Evolutionary conservation across 768 basidiomycete genomes (phyloP), one percentile per base, ranked within the genome.

Genomic region (Boletus tylopilopsis): DNA sequence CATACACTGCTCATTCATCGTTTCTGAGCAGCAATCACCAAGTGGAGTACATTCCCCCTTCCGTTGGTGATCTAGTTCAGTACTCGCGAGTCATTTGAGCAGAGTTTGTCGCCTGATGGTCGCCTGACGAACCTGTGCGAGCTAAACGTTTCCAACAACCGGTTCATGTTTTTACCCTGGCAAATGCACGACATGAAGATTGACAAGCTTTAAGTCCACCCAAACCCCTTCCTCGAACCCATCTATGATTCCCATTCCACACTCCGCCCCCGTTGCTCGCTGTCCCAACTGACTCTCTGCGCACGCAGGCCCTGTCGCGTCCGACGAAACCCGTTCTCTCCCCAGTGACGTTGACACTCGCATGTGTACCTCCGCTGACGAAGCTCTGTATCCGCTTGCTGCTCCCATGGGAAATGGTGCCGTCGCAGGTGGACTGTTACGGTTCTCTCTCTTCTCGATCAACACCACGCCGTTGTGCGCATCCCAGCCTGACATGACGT

Each of bases 171-270:
- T 62, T 64, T 90, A 0, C 87, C 87, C 13, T 75, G 81, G 7
- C 85, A 89, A 60, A 75, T 89, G 61, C 63, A 75, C n/a, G 60
- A 67, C 25, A 80, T 87, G 77, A 71, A 62, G n/a, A 69, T 87
- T 1, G 60, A 60, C 19, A 70, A 61, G 8, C 67, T 88, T 6
- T 54, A 60, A 18, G 59, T 87, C 3, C 63, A 77, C 33, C 82
- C 80, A 0, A 90, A 90, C 54, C 85, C 78, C 0, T 89, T 86
- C 65, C 51, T 79, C 4, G 44, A 41, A 5, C 71, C 70, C 4
- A 10, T 30, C 35, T 19, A 42, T 0, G 45, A 56, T 16, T 18
- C 16, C n/a, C 49, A 37, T 2, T 11, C 53, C 21, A 35, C 38
- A 23, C 47, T 45, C 19, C 33, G 46, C 36, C 34, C 48, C 21